Evolutionary conservation across 352 stramenopile genomes (phyloP).

Genomic region (Phytophthora fragariaefolia): DNA sequence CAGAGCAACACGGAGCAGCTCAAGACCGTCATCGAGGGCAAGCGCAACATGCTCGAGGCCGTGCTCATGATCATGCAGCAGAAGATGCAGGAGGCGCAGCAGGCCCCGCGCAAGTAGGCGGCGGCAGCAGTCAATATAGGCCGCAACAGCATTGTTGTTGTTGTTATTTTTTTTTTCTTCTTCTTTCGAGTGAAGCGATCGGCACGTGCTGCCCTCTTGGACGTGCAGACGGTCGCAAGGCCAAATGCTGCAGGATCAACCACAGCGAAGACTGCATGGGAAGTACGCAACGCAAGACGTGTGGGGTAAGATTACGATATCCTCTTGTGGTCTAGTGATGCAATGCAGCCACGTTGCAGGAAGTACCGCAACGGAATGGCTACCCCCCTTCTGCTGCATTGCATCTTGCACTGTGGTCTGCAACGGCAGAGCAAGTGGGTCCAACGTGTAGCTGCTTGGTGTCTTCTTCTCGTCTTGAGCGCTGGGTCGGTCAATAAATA

Average conservation of each 20-base stretch:
- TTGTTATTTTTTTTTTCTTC: background rate
- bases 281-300: conserved; percentile 13
- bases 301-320: conserved; percentile 14
- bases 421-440: no score
- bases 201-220: no score
- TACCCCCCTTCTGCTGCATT: background rate
- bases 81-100: conserved; percentile 68
- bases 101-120: conserved; percentile 33
- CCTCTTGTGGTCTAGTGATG: conserved; percentile 5
- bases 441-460: conserved; percentile 7
- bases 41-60: conserved; percentile 84
- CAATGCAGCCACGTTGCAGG: background rate
- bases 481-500: conserved; percentile 82
- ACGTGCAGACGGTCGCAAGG: no score
- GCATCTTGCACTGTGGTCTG: background rate
- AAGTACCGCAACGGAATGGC: background rate
- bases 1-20: conserved; percentile 94
- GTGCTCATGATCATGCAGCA: conserved; percentile 88
- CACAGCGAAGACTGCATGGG: background rate
- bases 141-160: background rate
- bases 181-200: no score
- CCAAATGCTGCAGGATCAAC: background rate
- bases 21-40: conserved; percentile 84
- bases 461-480: background rate
- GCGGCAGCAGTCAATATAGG: conserved; percentile 20